These are phyloP conservation scores for Prillingera fragicola DNA, from an alignment of 1,284 basidiomycete species.

Conservation along the genomic window DNA sequence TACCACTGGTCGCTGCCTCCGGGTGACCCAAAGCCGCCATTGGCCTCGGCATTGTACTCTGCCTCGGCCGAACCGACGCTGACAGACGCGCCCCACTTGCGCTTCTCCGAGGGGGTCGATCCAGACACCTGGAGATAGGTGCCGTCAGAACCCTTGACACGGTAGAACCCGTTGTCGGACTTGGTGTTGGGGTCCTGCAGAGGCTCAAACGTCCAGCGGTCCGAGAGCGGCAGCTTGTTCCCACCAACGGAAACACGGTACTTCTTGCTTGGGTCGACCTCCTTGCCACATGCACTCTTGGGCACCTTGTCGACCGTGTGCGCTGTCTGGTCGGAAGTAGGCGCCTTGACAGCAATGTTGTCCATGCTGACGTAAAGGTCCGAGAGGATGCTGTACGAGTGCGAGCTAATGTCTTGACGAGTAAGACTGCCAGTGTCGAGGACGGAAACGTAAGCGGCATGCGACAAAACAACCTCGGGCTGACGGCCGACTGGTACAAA, in stretches of 20 bases:
- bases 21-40: slow-evolving; percentile 2
- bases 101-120: neutral
- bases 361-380: neutral
- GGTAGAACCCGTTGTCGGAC: slow-evolving; percentile 1
- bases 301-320: neutral
- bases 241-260: slow-evolving; percentile 1
- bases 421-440: slow-evolving; percentile 4
- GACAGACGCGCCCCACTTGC: slow-evolving; percentile 1
- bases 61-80: neutral
- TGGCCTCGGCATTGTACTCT: neutral
- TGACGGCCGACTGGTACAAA: slow-evolving; percentile 1
- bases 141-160: slow-evolving; percentile 3
- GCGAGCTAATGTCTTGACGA: slow-evolving; percentile 1
- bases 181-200: neutral
- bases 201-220: neutral
- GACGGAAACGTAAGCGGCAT: neutral
- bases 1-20: slow-evolving; percentile 5
- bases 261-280: neutral
- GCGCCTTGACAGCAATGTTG: neutral
- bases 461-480: neutral
- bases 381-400: neutral
- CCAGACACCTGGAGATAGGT: slow-evolving; percentile 1
- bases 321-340: neutral
- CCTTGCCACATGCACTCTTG: neutral
- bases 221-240: neutral